phyloP scores from a whole-genome alignment of 345 rosid species.

The Boechera stricta region DNA sequence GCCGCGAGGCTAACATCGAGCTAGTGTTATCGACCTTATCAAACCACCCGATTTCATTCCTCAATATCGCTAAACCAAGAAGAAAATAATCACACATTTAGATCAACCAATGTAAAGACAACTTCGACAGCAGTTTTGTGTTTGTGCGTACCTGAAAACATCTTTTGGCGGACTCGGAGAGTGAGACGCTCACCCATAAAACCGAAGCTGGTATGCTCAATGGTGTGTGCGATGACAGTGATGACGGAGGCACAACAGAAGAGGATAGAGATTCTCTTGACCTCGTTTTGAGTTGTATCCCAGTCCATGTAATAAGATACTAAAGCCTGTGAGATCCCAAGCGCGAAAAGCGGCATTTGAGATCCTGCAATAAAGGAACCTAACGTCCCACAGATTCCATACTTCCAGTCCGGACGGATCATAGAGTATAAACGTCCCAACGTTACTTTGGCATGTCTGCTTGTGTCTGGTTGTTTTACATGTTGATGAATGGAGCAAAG shows the following conservation, averaged over 20 bases:
- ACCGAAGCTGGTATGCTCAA: slow-evolving; percentile 76
- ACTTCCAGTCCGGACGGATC: slow-evolving; percentile 89
- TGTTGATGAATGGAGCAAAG: slow-evolving; percentile 67
- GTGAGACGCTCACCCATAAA: slow-evolving; percentile 95
- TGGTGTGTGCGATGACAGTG: slow-evolving; percentile 64
- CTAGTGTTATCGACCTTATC: slow-evolving; percentile 81
- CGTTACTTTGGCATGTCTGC: slow-evolving; percentile 53
- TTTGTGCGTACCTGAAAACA: slow-evolving; percentile 70
- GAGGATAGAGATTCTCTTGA: slow-evolving; percentile 72
- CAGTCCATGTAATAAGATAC: slow-evolving; percentile 94
- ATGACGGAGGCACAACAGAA: slow-evolving; percentile 70
- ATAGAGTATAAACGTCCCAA: slow-evolving; percentile 70
- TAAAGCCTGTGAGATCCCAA: slow-evolving; percentile 91
- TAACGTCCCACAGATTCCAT: slow-evolving; percentile 68
- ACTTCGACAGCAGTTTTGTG: background rate
- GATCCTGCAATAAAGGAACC: slow-evolving; percentile 75
- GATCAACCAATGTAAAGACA: background rate
- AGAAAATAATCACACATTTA: background rate
- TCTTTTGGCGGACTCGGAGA: slow-evolving; percentile 79
- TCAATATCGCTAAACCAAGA: slow-evolving; percentile 68
- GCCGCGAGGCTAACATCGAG: slow-evolving; percentile 79
- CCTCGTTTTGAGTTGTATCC: slow-evolving; percentile 79
- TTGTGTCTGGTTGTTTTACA: slow-evolving; percentile 50
- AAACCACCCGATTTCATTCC: slow-evolving; percentile 95
- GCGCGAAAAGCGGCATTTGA: slow-evolving; percentile 93